Conservation (phyloP, 2,329 filamentous ascomycete genomes). For the Cercospora sesami region DNA sequence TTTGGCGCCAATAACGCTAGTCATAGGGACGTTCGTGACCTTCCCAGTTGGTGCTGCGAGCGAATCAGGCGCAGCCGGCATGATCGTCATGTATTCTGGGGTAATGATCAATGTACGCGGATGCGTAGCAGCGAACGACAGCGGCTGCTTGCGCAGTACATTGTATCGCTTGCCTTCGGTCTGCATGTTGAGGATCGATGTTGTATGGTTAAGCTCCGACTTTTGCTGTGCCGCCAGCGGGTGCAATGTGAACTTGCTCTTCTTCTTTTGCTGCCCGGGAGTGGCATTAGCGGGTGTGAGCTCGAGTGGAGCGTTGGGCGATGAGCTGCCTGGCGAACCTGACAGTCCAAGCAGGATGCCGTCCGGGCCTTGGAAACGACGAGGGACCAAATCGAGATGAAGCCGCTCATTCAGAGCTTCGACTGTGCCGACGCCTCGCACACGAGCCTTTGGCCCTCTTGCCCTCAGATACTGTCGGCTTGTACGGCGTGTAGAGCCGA, state of each 20-base stretch:
- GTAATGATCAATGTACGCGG: constrained; percentile 77
- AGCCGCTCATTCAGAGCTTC: constrained; percentile 73
- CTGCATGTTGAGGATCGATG: constrained; percentile 48
- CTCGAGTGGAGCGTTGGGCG: constrained; percentile 66
- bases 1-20: constrained; percentile 78
- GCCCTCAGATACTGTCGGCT: no score
- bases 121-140: constrained; percentile 74
- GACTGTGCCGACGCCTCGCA: constrained; percentile 56
- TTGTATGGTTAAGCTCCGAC: constrained; percentile 26
- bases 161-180: constrained; percentile 64
- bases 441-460: no score
- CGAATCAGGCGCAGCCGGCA: constrained; percentile 55
- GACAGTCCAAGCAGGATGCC: constrained; percentile 67
- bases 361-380: constrained; percentile 58
- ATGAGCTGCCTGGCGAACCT: constrained; percentile 68
- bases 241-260: constrained; percentile 47
- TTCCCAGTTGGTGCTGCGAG: constrained; percentile 54
- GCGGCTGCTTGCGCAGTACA: constrained; percentile 78
- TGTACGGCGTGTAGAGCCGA: no score
- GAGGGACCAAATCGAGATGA: constrained; percentile 72
- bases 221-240: constrained; percentile 60
- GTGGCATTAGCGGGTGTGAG: constrained; percentile 46
- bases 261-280: constrained; percentile 33
- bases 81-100: constrained; percentile 83
- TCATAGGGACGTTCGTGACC: constrained; percentile 77